These are phyloP conservation scores for Aspergillus baeticus DNA, from an alignment of 495 filamentous ascomycete species.

Conservation along the genomic window DNA sequence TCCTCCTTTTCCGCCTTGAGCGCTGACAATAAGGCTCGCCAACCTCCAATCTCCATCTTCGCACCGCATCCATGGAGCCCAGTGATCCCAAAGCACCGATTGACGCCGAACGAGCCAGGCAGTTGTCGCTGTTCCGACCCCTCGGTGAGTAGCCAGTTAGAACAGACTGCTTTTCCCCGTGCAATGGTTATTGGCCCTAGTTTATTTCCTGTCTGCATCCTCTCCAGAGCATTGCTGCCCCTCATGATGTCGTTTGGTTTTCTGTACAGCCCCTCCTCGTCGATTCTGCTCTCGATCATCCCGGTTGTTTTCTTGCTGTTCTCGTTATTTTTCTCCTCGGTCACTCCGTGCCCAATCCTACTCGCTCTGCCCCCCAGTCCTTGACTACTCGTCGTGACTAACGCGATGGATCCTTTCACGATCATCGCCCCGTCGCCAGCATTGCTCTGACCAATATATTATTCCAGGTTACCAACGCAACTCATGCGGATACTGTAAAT, in stretches of 20 bases:
- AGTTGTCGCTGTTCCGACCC: slow-evolving; percentile 49
- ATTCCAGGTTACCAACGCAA: slow-evolving; percentile 49
- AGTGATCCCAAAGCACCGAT: slow-evolving; percentile 16
- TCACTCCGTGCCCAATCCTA: slow-evolving; percentile 8
- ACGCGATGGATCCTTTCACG: slow-evolving; percentile 8
- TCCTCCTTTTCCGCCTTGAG: slow-evolving; percentile 13
- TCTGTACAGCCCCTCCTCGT: slow-evolving; percentile 6
- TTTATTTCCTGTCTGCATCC: slow-evolving; percentile 9
- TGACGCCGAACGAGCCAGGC: slow-evolving; percentile 47
- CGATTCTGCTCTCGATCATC: background rate
- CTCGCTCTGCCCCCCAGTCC: background rate
- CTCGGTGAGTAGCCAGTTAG: slow-evolving; percentile 48
- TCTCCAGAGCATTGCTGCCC: slow-evolving; percentile 14
- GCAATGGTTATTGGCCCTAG: slow-evolving; percentile 38
- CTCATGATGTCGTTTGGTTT: slow-evolving; percentile 11
- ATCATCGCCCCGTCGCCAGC: slow-evolving; percentile 1
- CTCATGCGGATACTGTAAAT: slow-evolving; percentile 58
- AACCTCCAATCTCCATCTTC: slow-evolving; percentile 5
- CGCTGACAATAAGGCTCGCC: slow-evolving; percentile 4
- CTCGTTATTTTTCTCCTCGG: background rate
- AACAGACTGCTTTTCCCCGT: slow-evolving; percentile 34
- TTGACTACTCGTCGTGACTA: slow-evolving; percentile 18
- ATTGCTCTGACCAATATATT: slow-evolving; percentile 18
- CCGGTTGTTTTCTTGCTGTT: slow-evolving; percentile 2
- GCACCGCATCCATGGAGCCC: slow-evolving; percentile 29